Conservation (phyloP, 805 yeast species). For the Priceomyces melissophilus region DNA sequence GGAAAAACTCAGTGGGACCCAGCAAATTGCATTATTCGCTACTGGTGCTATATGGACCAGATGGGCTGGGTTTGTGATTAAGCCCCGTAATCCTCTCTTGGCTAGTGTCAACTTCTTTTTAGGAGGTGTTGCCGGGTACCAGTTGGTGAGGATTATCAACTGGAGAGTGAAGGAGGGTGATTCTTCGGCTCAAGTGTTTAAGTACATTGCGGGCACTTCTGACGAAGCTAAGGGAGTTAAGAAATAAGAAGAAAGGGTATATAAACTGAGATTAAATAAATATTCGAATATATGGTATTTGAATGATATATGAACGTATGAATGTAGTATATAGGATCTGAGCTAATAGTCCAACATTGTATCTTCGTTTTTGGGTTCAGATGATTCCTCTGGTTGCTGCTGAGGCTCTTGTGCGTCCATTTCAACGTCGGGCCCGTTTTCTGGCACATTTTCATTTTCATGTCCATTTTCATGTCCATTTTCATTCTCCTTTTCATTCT, state of each 20-base stretch:
- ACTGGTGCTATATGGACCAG: slow-evolving; percentile 98
- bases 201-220: slow-evolving; percentile 57
- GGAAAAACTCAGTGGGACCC: slow-evolving; percentile 86
- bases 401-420: too few relatives aligned
- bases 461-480: too few relatives aligned
- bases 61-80: slow-evolving; percentile 89
- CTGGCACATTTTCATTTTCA: too few relatives aligned
- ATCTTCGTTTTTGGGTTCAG: too few relatives aligned
- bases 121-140: slow-evolving; percentile 85
- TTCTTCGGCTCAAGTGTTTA: slow-evolving; percentile 48
- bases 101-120: slow-evolving; percentile 94
- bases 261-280: too few relatives aligned
- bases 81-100: slow-evolving; percentile 78
- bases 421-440: too few relatives aligned
- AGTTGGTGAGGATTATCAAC: slow-evolving; percentile 64
- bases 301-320: too few relatives aligned
- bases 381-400: too few relatives aligned
- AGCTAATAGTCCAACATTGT: too few relatives aligned
- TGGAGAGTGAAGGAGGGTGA: slow-evolving; percentile 70
- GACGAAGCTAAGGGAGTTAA: slow-evolving; percentile 3
- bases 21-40: slow-evolving; percentile 78
- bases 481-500: neutral
- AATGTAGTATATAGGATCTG: too few relatives aligned
- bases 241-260: too few relatives aligned
- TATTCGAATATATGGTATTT: too few relatives aligned